phyloP scores from a whole-genome alignment of 768 basidiomycete genomes.

The Suillus americanus region DNA sequence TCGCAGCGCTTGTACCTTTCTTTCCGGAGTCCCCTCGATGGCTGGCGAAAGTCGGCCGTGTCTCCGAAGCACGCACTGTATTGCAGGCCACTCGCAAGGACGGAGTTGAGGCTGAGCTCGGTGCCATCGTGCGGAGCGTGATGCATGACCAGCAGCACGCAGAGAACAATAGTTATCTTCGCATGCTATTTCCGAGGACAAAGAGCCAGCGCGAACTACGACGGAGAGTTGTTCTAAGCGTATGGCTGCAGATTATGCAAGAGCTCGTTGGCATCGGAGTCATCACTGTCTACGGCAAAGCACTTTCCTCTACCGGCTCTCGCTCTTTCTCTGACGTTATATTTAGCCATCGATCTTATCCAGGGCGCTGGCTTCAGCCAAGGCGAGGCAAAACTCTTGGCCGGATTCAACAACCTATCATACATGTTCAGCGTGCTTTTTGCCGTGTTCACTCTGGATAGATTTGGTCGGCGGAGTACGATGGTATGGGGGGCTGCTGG shows the following conservation, averaged over 20 bases:
- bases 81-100: slow-evolving; percentile 12
- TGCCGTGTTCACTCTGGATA: slow-evolving; percentile 11
- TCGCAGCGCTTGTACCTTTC: slow-evolving; percentile 5
- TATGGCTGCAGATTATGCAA: slow-evolving; percentile 13
- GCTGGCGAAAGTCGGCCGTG: slow-evolving; percentile 21
- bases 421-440: slow-evolving; percentile 13
- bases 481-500: slow-evolving; percentile 11
- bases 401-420: slow-evolving; percentile 8
- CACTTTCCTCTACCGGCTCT: not conserved
- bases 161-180: slow-evolving; percentile 9
- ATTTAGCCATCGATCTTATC: slow-evolving; percentile 8
- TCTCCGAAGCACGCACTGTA: slow-evolving; percentile 20
- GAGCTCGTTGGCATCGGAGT: slow-evolving; percentile 13
- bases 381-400: slow-evolving; percentile 8
- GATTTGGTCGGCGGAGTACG: slow-evolving; percentile 7
- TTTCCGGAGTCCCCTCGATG: slow-evolving; percentile 17
- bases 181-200: slow-evolving; percentile 11
- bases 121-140: slow-evolving; percentile 6
- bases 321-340: not conserved
- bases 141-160: slow-evolving; percentile 6
- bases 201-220: slow-evolving; percentile 11
- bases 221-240: slow-evolving; percentile 10
- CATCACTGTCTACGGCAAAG: slow-evolving; percentile 9
- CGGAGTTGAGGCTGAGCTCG: slow-evolving; percentile 7
- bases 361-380: slow-evolving; percentile 10